phyloP scores from a whole-genome alignment of 768 basidiomycete genomes.

The Cyathus striatus region DNA sequence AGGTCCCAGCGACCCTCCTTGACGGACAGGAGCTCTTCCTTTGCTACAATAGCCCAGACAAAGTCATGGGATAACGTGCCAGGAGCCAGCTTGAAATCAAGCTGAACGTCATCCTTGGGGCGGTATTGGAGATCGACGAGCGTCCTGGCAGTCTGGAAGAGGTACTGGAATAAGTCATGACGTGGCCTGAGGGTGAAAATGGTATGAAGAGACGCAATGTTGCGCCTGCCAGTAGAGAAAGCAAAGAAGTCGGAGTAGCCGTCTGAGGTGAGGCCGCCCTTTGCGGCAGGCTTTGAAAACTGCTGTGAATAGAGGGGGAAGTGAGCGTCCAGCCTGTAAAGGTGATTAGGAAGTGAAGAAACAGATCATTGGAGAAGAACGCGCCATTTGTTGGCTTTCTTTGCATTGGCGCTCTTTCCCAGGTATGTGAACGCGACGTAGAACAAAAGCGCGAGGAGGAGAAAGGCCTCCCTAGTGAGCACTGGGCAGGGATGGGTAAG shows the following conservation, averaged over 20 bases:
- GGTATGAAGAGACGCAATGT: slow-evolving; percentile 72
- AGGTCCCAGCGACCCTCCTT: slow-evolving; percentile 81
- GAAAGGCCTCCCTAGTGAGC: slow-evolving; percentile 60
- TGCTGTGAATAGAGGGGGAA: slow-evolving; percentile 55
- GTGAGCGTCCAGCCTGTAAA: slow-evolving; percentile 56
- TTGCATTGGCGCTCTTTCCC: slow-evolving; percentile 56
- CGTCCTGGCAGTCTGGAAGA: slow-evolving; percentile 55
- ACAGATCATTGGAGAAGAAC: slow-evolving; percentile 18
- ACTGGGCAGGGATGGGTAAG: slow-evolving; percentile 37
- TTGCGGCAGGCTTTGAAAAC: slow-evolving; percentile 63
- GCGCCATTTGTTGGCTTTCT: slow-evolving; percentile 63
- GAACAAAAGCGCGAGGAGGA: slow-evolving; percentile 46
- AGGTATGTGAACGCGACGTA: slow-evolving; percentile 55
- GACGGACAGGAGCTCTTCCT: slow-evolving; percentile 68
- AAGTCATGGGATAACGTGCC: slow-evolving; percentile 51
- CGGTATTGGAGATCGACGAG: slow-evolving; percentile 75
- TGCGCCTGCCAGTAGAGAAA: slow-evolving; percentile 85
- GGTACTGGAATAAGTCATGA: slow-evolving; percentile 72
- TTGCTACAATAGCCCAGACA: slow-evolving; percentile 82
- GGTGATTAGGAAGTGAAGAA: slow-evolving; percentile 8
- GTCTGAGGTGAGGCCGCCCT: slow-evolving; percentile 52
- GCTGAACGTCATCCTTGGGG: slow-evolving; percentile 62
- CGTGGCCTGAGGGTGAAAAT: slow-evolving; percentile 74
- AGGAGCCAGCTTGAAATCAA: slow-evolving; percentile 72
- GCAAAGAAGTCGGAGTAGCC: slow-evolving; percentile 78